phyloP scores from a whole-genome alignment of 768 basidiomycete genomes.

The Mycena olivaceomarginata region DNA sequence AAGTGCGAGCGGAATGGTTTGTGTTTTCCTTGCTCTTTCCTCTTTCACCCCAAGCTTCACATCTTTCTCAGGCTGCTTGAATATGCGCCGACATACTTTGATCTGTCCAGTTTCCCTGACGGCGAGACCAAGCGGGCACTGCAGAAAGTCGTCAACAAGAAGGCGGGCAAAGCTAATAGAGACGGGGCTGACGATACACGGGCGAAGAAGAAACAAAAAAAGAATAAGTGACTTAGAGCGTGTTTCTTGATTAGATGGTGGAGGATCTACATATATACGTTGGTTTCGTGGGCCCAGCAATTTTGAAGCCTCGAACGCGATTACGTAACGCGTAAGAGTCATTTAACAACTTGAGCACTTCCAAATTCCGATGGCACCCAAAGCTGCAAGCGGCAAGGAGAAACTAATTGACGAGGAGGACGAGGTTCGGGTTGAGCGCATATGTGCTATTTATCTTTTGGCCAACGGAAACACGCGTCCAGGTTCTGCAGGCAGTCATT shows the following conservation, averaged over 20 bases:
- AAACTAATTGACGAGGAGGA: constrained; percentile 83
- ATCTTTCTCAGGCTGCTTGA: constrained; percentile 75
- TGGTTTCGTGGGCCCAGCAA: not conserved
- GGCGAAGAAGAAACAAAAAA: constrained; percentile 59
- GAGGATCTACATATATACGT: constrained; percentile 5
- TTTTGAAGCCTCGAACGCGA: not conserved
- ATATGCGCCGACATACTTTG: constrained; percentile 80
- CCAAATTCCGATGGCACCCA: constrained; percentile 76
- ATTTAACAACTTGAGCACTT: not conserved
- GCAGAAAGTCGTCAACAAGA: constrained; percentile 73
- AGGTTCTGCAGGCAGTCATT: constrained; percentile 91
- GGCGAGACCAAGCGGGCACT: constrained; percentile 84
- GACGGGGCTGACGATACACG: constrained; percentile 49
- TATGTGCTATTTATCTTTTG: constrained; percentile 15
- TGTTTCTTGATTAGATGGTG: not conserved
- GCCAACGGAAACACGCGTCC: constrained; percentile 29
- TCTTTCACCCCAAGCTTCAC: constrained; percentile 16
- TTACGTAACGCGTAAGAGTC: constrained; percentile 28
- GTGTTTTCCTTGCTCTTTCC: constrained; percentile 42
- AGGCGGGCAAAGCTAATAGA: constrained; percentile 60
- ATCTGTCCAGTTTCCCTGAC: constrained; percentile 76
- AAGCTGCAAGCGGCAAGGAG: constrained; percentile 75
- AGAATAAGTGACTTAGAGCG: constrained; percentile 36
- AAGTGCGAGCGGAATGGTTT: constrained; percentile 91
- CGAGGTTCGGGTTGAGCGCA: constrained; percentile 62